Conservation (phyloP, 2,329 filamentous ascomycete genomes). For the Colletotrichum karsti region DNA sequence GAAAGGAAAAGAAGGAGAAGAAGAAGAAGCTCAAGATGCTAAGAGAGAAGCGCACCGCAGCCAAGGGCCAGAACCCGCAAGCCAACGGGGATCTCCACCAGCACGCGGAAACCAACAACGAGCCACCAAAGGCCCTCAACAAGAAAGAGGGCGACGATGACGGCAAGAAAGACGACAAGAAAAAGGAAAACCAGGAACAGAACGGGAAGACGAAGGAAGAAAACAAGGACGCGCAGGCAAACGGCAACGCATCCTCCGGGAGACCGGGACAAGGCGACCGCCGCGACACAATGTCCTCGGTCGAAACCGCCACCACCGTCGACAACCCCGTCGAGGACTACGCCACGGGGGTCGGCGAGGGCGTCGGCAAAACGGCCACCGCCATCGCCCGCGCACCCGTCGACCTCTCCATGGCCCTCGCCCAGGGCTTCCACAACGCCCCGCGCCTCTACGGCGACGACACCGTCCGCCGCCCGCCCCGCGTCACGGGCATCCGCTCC, state of each 20-base stretch:
- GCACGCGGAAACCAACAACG: slow-evolving; percentile 27
- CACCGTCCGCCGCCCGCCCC: slow-evolving; percentile 70
- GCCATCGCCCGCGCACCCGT: slow-evolving; percentile 67
- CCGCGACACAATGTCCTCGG: slow-evolving; percentile 30
- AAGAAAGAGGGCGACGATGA: not conserved
- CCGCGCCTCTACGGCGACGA: slow-evolving; percentile 76
- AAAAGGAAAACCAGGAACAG: not conserved
- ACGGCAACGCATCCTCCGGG: not conserved
- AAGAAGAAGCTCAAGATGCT: slow-evolving; percentile 52
- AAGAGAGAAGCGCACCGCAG: slow-evolving; percentile 30
- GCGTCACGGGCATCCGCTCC: slow-evolving; percentile 72
- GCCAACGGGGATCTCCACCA: too few relatives aligned
- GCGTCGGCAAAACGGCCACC: slow-evolving; percentile 57
- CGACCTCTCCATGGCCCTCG: slow-evolving; percentile 67
- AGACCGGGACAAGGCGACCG: slow-evolving; percentile 15
- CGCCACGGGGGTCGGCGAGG: slow-evolving; percentile 59
- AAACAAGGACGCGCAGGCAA: not conserved
- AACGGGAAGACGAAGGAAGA: not conserved
- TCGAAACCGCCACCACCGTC: slow-evolving; percentile 27
- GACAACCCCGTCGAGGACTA: slow-evolving; percentile 49
- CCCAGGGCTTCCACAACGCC: slow-evolving; percentile 76
- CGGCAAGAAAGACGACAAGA: not conserved
- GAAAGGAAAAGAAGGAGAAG: slow-evolving; percentile 59
- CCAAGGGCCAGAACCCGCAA: slow-evolving; percentile 6
- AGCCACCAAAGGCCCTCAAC: not conserved